phyloP scores from a whole-genome alignment of 768 basidiomycete species.

The Termitomyces sp. region DNA sequence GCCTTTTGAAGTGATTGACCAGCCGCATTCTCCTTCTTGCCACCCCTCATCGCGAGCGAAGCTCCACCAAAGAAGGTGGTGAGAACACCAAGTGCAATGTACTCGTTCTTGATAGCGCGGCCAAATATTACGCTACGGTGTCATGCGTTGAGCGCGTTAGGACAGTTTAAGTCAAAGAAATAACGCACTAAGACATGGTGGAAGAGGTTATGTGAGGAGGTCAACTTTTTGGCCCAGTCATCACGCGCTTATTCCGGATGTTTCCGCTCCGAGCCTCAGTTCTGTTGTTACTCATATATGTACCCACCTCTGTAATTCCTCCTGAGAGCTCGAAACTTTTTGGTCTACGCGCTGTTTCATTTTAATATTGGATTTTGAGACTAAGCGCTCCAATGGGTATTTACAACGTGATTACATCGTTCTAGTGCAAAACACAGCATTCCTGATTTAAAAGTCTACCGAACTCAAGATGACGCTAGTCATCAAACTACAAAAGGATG shows the following conservation, averaged over 20 bases:
- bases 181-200: slow-evolving; percentile 19
- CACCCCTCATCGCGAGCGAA: slow-evolving; percentile 50
- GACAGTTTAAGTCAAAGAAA: neutral
- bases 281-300: too few relatives aligned
- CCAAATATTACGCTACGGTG: slow-evolving; percentile 63
- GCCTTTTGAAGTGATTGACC: slow-evolving; percentile 49
- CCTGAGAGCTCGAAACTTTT: neutral
- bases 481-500: neutral
- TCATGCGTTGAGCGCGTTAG: neutral
- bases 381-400: neutral
- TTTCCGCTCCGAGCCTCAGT: slow-evolving; percentile 15
- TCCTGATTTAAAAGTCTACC: neutral
- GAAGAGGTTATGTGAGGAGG: slow-evolving; percentile 4
- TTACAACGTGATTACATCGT: neutral
- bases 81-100: slow-evolving; percentile 69
- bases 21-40: slow-evolving; percentile 42
- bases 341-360: neutral
- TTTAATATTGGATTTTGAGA: neutral
- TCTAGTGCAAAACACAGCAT: neutral
- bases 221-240: slow-evolving; percentile 13
- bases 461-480: neutral
- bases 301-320: too few relatives aligned
- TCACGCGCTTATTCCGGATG: slow-evolving; percentile 15
- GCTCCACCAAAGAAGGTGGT: slow-evolving; percentile 48
- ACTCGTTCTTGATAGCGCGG: slow-evolving; percentile 77